Evolutionary conservation across 2,329 filamentous ascomycete genomes (phyloP), one percentile per base, ranked within the genome.

Genomic region (Arthroderma uncinatum): DNA sequence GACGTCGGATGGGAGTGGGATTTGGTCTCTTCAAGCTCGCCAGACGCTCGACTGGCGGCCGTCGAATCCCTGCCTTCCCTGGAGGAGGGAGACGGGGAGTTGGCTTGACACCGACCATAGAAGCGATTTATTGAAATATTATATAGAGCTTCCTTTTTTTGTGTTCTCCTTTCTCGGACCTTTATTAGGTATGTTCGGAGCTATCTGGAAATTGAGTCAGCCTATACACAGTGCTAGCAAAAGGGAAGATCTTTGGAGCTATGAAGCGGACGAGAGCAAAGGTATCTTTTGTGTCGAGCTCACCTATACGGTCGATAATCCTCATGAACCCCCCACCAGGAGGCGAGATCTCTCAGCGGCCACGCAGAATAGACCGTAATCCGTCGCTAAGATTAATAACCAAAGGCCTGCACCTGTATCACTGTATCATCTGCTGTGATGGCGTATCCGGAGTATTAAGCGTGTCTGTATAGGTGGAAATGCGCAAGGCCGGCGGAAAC

Each of bases 21-120:
- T 63, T 66, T 12, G 70, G 65, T n/a, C 70, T 62, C 52, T 71
- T 73, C 5, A 73, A 62, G 64, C 70, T 74, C 48, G 72, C 71
- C 36, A 74, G 62, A 50, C 72, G 71, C 58, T 68, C 67, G 57
- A 73, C 64, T 33, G 70, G 66, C 34, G 64, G 64, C 33, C 56
- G 54, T 23, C 71, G 70, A 56, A 68, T 65, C 37, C 63, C 66
- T 34, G 70, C 65, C 57, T 64, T 70, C 10, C 68, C 62, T 8
- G 65, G 62, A 54, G 59, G 59, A 12, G 59, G 60, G 21, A 60
- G 56, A 53, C 61, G 61, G 36, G 55, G 39, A 19, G 60, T 57
- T 19, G 61, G 61, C 16, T 58, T 59, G 44, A 56, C 55, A 25
- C 54, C 58, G 14, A 59, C 44, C 61, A 62, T 62, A 21, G 34